Evolutionary conservation across 768 basidiomycete species (phyloP), one percentile per base, ranked within the genome.

Genomic region (Leucocoprinus leucothites): DNA sequence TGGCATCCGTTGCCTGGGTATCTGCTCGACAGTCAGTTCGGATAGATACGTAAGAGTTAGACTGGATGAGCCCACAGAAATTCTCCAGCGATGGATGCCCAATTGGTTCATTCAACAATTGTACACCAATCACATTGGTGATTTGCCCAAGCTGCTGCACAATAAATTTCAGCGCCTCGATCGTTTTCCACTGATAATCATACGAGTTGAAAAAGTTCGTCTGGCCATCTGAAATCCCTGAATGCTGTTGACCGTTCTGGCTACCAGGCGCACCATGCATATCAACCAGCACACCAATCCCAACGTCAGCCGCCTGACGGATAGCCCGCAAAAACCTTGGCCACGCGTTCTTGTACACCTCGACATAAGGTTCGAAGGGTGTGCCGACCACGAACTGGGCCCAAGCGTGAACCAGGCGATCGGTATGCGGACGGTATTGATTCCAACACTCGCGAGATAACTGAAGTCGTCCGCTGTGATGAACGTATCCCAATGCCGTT

Each of bases 401-500:
- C 87, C 83, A 14, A 82, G 73, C 42, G 75, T 79, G 71, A 84
- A 87, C 70, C 82, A 69, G 61, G 87, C 89, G 21, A 85, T 81
- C 1, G 80, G 78, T 19, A 80, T 67, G 19, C 85, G 80, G 25
- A 87, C 81, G 83, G 83, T 86, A 66, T 88, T 88, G 73, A 87
- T 85, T 4, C 84, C 85, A 25, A 84, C 79, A 49, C 68, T 72
- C 0, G 80, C 74, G 18, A 93, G 80, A 64, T 84, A 85, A 22
- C 74, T 65, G 63, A 89, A 87, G 68, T 91, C 89, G 1, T 77
- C 67, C 44, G 81, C 72, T 0, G 69, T 79, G 63, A 92, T 82
- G 70, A 83, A 91, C 0, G 79, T 81, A 61, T 89, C 86, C 90
- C 90, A 92, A 67, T 91, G 90, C 18, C 70, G 73, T 67, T 91